Conservation (phyloP, 2,329 filamentous ascomycete species). For the Acrodontium crateriforme region DNA sequence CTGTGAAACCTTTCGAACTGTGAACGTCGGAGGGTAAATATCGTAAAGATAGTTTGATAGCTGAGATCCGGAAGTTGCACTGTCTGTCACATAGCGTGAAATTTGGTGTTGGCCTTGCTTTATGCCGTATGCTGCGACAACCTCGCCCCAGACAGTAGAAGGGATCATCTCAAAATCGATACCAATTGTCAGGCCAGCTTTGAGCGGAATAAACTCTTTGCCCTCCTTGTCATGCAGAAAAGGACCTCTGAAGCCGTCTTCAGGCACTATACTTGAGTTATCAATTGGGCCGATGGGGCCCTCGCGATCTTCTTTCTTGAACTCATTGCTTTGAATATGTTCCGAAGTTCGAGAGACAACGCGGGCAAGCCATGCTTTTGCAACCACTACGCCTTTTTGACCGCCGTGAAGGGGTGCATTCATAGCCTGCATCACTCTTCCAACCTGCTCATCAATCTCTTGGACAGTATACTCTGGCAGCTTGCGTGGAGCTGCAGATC, state of each 20-base stretch:
- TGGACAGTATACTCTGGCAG: conserved; percentile 1
- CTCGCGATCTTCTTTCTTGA: conserved; percentile 45
- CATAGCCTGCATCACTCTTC: conserved; percentile 51
- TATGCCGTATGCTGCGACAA: conserved; percentile 74
- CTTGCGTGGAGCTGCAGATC: conserved; percentile 9
- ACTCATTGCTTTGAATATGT: conserved; percentile 40
- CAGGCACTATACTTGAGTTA: conserved; percentile 62
- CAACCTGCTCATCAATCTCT: conserved; percentile 53
- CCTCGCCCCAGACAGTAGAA: conserved; percentile 64
- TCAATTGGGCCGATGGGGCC: conserved; percentile 67
- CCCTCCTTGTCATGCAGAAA: conserved; percentile 12
- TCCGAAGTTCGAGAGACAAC: conserved; percentile 54
- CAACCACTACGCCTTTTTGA: conserved; percentile 66
- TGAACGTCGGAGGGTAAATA: conserved; percentile 71
- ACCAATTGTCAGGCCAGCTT: conserved; percentile 47
- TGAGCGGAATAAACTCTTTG: conserved; percentile 53
- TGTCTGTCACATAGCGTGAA: conserved; percentile 64
- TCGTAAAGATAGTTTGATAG: conserved; percentile 64
- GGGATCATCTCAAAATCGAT: conserved; percentile 68
- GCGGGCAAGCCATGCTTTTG: conserved; percentile 61
- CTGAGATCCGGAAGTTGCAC: conserved; percentile 42
- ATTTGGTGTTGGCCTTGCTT: conserved; percentile 56
- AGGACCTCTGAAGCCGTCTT: conserved; percentile 16
- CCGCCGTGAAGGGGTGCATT: conserved; percentile 48
- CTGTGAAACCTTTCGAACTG: conserved; percentile 63